These are phyloP conservation scores for Ceriops zippeliana DNA, from an alignment of 345 rosid genomes.

Conservation along the genomic window DNA sequence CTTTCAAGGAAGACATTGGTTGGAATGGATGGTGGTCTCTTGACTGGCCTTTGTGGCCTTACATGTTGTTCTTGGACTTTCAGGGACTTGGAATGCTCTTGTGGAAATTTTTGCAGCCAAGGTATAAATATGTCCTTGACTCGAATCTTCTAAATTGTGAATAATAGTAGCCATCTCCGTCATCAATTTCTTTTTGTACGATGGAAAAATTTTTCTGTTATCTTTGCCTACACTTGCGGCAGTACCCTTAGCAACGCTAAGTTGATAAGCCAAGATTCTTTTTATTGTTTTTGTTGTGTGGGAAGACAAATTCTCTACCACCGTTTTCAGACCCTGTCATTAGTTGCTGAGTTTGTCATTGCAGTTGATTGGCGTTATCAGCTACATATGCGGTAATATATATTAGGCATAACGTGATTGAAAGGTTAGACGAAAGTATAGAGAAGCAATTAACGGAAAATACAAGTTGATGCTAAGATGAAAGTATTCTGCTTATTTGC, in stretches of 20 bases:
- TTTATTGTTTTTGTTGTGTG: too few species aligned
- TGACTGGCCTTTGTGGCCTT: slow-evolving; percentile 39
- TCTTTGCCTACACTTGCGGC: background rate
- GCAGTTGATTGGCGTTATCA: too few species aligned
- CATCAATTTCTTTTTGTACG: too few species aligned
- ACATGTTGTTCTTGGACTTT: slow-evolving; percentile 48
- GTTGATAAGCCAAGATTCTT: background rate
- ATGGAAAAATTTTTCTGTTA: background rate
- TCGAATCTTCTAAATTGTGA: background rate
- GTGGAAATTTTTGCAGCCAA: slow-evolving; percentile 48
- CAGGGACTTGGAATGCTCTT: slow-evolving; percentile 77
- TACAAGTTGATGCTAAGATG: too few species aligned
- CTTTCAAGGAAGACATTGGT: slow-evolving; percentile 71
- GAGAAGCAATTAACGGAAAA: too few species aligned
- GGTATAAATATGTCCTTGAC: slow-evolving; percentile 4
- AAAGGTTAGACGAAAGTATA: too few species aligned
- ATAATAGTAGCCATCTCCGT: background rate
- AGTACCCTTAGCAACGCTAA: background rate
- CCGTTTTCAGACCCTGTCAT: too few species aligned
- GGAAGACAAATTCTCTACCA: too few species aligned
- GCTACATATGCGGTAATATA: too few species aligned
- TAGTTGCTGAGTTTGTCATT: too few species aligned
- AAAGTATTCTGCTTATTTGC: too few species aligned
- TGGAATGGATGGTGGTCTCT: slow-evolving; percentile 61
- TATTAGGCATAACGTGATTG: too few species aligned